phyloP scores from a whole-genome alignment of 75 land plant genomes.

The Chamaecyparis obtusa region DNA sequence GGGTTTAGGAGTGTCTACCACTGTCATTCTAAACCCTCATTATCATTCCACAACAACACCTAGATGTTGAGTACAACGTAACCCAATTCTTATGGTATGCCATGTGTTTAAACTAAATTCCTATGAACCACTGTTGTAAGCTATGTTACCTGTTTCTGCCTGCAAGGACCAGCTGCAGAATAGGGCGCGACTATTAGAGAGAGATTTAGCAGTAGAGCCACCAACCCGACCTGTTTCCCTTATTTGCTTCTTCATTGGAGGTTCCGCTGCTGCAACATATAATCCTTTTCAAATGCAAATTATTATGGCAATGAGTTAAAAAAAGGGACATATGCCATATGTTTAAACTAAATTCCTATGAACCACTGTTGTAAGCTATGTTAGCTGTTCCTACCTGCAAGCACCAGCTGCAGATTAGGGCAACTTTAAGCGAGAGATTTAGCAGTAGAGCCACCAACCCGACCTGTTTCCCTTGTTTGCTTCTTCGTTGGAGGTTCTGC shows the following conservation, averaged over 20 bases:
- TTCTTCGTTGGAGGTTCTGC: too few relatives aligned
- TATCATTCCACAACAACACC: too few relatives aligned
- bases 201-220: constrained; percentile 76
- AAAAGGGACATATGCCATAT: too few relatives aligned
- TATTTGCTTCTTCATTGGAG: too few relatives aligned
- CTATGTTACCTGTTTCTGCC: constrained; percentile 74
- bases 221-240: constrained; percentile 93
- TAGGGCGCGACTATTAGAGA: constrained; percentile 56
- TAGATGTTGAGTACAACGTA: too few relatives aligned
- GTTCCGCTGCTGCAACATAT: too few relatives aligned
- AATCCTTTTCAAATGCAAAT: too few relatives aligned
- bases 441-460: constrained; percentile 91
- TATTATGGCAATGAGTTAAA: too few relatives aligned
- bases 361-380: too few relatives aligned
- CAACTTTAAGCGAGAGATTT: constrained; percentile 57
- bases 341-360: not conserved
- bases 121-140: not conserved
- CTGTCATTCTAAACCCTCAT: too few relatives aligned
- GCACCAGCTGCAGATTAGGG: constrained; percentile 55
- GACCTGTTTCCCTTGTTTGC: constrained; percentile 60
- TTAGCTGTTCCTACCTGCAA: constrained; percentile 83
- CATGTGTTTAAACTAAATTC: not conserved
- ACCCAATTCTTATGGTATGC: too few relatives aligned
- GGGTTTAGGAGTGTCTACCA: too few relatives aligned
- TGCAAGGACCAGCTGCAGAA: constrained; percentile 56